Conservation (phyloP, 805 yeast genomes). For the Barnettozyma sp. region DNA sequence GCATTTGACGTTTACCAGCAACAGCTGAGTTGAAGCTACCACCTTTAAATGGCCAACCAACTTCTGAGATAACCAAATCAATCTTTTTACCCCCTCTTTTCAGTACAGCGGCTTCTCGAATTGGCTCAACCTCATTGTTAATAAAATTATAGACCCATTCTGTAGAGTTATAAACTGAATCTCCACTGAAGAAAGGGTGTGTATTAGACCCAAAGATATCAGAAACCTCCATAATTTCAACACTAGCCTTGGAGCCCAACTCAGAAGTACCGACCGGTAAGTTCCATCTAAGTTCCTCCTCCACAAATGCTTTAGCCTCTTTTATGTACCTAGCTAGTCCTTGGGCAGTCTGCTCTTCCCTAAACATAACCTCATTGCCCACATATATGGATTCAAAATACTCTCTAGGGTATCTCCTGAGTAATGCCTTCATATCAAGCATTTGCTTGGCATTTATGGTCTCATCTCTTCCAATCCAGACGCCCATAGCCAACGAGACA, state of each 20-base stretch:
- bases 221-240: conserved; percentile 34
- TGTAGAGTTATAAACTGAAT: conserved; percentile 37
- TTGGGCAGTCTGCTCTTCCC: conserved; percentile 38
- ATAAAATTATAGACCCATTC: conserved; percentile 48
- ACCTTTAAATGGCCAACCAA: conserved; percentile 70
- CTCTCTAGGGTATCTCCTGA: conserved; percentile 37
- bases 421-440: conserved; percentile 34
- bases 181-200: conserved; percentile 66
- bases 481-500: conserved; percentile 53
- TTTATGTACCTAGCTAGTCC: conserved; percentile 37
- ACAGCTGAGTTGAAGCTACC: conserved; percentile 40
- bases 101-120: conserved; percentile 22
- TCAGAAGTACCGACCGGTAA: conserved; percentile 61
- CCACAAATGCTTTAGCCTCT: conserved; percentile 34
- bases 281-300: conserved; percentile 28
- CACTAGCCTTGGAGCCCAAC: conserved; percentile 40
- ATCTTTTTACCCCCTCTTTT: conserved; percentile 18
- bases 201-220: conserved; percentile 58
- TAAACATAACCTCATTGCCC: conserved; percentile 57
- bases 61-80: conserved; percentile 45
- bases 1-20: conserved; percentile 41
- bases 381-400: conserved; percentile 46
- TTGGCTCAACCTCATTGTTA: conserved; percentile 37
- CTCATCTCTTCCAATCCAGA: conserved; percentile 50
- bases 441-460: conserved; percentile 41